phyloP scores from a whole-genome alignment of 768 basidiomycete genomes.

The Rhizopogon roseolus region DNA sequence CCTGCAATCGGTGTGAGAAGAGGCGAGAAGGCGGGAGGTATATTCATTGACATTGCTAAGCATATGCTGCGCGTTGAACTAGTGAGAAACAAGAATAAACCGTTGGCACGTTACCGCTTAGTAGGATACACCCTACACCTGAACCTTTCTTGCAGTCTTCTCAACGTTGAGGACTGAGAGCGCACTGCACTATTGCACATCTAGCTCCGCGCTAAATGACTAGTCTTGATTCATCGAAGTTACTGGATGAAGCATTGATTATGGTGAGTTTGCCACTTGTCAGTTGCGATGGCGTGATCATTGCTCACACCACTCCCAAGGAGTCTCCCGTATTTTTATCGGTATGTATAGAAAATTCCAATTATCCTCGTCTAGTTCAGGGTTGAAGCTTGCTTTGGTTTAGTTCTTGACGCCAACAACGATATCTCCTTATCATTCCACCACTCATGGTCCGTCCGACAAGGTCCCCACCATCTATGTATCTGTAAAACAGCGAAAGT shows the following conservation, averaged over 20 bases:
- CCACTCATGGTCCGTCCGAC: conserved; percentile 10
- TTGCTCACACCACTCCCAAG: conserved; percentile 20
- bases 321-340: conserved; percentile 11
- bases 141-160: no score
- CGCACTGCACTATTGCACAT: not conserved
- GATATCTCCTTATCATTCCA: conserved; percentile 6
- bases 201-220: not conserved
- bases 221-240: conserved; percentile 9
- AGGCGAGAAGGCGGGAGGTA: no score
- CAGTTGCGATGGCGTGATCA: conserved; percentile 25
- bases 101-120: no score
- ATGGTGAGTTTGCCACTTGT: conserved; percentile 12
- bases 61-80: no score
- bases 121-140: no score
- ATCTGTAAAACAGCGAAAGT: conserved; percentile 14
- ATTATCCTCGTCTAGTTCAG: not conserved
- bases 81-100: no score
- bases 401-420: conserved; percentile 17
- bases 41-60: no score
- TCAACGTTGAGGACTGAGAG: no score
- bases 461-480: conserved; percentile 14
- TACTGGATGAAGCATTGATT: conserved; percentile 15
- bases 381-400: not conserved
- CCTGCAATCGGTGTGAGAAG: not conserved
- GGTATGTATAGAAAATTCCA: conserved; percentile 7